A percentile compares a stretch with the other conserved stretches of the same genome.
Evolutionary conservation across 352 stramenopile genomes (phyloP).

Genomic region (Elongisporangium undulatum): DNA sequence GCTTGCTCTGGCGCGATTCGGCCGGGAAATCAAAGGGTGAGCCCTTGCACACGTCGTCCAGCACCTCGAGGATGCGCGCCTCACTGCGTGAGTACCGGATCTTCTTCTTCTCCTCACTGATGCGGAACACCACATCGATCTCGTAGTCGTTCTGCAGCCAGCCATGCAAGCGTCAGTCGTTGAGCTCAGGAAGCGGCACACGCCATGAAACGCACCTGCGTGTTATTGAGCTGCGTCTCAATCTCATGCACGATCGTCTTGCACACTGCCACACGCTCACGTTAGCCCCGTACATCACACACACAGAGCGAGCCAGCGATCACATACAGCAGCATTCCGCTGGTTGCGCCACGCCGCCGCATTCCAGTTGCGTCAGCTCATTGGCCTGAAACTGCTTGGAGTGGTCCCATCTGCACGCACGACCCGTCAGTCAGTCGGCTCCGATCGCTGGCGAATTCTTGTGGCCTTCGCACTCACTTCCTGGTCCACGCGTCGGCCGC

Average conservation of each 20-base stretch:
- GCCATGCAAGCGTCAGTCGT: slow-evolving; percentile 1
- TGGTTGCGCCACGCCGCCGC: slow-evolving; percentile 39
- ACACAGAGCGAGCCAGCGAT: background rate
- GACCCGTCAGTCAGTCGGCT: background rate
- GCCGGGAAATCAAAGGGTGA: slow-evolving; percentile 35
- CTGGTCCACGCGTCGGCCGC: slow-evolving; percentile 44
- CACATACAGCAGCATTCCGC: slow-evolving; percentile 74
- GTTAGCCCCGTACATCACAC: background rate
- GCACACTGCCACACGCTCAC: slow-evolving; percentile 41
- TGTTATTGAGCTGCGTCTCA: slow-evolving; percentile 77
- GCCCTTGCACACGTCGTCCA: slow-evolving; percentile 63
- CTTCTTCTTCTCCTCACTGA: slow-evolving; percentile 86
- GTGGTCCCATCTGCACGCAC: slow-evolving; percentile 54
- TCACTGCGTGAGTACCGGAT: slow-evolving; percentile 82
- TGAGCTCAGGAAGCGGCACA: background rate
- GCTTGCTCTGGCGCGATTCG: slow-evolving; percentile 43
- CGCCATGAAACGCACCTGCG: slow-evolving; percentile 19
- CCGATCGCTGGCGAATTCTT: background rate
- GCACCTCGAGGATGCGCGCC: slow-evolving; percentile 80
- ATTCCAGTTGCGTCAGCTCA: slow-evolving; percentile 59
- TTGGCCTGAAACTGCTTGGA: slow-evolving; percentile 72
- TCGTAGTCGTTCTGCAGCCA: slow-evolving; percentile 60
- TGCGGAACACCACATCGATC: slow-evolving; percentile 82
- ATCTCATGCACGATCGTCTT: slow-evolving; percentile 81
- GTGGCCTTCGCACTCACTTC: slow-evolving; percentile 16